phyloP scores from a whole-genome alignment of 2,329 filamentous ascomycete species.

The Fusarium duplospermum region DNA sequence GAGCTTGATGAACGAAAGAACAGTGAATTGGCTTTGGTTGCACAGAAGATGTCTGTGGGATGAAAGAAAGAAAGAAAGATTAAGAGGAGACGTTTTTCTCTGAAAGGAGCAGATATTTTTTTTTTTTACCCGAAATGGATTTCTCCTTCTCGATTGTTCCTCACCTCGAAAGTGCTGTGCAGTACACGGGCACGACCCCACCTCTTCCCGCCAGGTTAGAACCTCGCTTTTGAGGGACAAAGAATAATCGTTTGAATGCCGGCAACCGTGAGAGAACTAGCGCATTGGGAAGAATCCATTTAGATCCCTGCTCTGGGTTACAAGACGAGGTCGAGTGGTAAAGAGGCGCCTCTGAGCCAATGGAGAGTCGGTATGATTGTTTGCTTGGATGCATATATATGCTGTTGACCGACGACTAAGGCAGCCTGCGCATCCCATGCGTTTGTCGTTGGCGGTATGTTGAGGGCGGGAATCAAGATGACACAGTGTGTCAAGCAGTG shows the following conservation, averaged over 20 bases:
- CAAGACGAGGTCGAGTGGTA: background rate
- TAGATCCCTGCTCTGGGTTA: background rate
- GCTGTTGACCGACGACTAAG: conserved; percentile 3
- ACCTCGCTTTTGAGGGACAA: background rate
- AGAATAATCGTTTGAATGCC: background rate
- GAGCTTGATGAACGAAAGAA: background rate
- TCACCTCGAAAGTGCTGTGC: background rate
- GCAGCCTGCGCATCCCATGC: background rate
- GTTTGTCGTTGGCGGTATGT: background rate
- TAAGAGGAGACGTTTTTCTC: background rate
- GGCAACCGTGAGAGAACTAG: background rate
- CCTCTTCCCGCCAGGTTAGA: background rate
- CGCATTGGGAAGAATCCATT: background rate
- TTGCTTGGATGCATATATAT: background rate
- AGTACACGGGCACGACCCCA: background rate
- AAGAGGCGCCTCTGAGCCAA: background rate
- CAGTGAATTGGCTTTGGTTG: background rate
- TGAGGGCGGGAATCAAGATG: background rate
- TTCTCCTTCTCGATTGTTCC: background rate
- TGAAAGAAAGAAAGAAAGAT: background rate
- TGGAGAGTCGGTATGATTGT: background rate
- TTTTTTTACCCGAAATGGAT: background rate
- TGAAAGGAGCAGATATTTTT: background rate
- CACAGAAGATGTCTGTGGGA: background rate
- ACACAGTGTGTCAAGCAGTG: background rate